Percentiles rank a stretch among this genome's conserved stretches.
Evolutionary conservation across 495 filamentous ascomycete species (phyloP).

Genomic region (Aspergillus coremiiformis): DNA sequence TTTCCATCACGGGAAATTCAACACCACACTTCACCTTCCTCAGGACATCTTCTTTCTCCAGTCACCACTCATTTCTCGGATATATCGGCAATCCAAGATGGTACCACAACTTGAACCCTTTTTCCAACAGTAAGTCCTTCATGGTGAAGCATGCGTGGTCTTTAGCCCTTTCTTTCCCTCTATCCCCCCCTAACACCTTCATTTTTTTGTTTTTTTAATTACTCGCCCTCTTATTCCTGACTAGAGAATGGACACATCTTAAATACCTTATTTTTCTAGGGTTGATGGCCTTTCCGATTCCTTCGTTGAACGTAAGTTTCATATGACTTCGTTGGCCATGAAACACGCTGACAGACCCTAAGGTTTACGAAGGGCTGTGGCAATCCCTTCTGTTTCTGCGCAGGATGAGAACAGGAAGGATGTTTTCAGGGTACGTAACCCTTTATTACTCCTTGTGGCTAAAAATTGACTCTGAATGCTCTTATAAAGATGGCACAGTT

Average conservation of each 20-base stretch:
- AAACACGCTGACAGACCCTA: neutral
- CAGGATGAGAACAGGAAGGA: slow-evolving; percentile 80
- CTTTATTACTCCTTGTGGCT: neutral
- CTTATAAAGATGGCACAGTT: slow-evolving; percentile 78
- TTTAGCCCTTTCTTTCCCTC: too few relatives aligned
- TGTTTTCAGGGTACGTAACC: slow-evolving; percentile 59
- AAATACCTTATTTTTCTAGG: slow-evolving; percentile 28
- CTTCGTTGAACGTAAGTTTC: slow-evolving; percentile 75
- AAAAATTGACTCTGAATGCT: neutral
- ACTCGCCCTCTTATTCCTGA: too few relatives aligned
- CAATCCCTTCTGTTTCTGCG: slow-evolving; percentile 91
- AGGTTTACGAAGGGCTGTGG: slow-evolving; percentile 80
- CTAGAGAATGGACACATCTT: neutral
- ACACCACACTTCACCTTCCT: neutral
- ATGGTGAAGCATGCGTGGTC: too few relatives aligned
- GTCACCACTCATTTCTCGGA: slow-evolving; percentile 37
- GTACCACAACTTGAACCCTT: slow-evolving; percentile 75
- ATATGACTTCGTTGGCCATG: neutral
- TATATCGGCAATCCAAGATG: slow-evolving; percentile 53
- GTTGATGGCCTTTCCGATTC: slow-evolving; percentile 71
- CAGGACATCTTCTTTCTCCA: slow-evolving; percentile 8
- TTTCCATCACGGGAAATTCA: neutral
- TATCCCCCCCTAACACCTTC: neutral
- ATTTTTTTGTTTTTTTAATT: neutral
- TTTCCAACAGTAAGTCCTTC: slow-evolving; percentile 62